These are phyloP conservation scores for Claviceps sp. DNA, from an alignment of 2,329 filamentous ascomycete genomes.

Conservation along the genomic window DNA sequence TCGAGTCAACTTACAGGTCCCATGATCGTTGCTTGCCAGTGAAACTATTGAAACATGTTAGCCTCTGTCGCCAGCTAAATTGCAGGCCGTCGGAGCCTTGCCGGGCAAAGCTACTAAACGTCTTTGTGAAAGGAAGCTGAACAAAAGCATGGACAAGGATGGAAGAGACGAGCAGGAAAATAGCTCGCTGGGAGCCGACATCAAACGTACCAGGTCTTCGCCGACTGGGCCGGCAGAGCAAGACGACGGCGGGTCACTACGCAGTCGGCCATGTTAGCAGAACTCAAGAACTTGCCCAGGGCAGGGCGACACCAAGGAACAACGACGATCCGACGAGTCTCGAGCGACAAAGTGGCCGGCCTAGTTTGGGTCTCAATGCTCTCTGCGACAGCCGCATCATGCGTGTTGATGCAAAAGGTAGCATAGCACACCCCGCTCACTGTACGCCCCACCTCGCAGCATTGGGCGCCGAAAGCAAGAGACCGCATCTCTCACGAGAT, in stretches of 20 bases:
- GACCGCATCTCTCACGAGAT: conserved; percentile 10
- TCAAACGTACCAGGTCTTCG: conserved; percentile 80
- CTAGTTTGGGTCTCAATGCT: too few species aligned
- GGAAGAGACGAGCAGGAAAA: background rate
- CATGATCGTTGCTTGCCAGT: conserved; percentile 99
- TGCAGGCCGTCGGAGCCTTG: background rate
- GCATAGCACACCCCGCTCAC: conserved; percentile 23
- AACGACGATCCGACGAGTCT: background rate
- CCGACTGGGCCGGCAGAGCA: conserved; percentile 95
- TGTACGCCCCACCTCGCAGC: conserved; percentile 23
- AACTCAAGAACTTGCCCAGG: background rate
- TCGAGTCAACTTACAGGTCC: conserved; percentile 61
- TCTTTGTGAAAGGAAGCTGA: background rate
- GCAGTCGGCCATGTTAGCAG: conserved; percentile 12
- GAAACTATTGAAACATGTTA: conserved; percentile 52
- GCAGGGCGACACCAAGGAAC: background rate
- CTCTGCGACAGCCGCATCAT: conserved; percentile 5
- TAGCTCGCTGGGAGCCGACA: too few species aligned
- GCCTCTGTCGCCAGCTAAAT: background rate
- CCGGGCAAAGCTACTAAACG: background rate
- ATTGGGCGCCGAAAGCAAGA: conserved; percentile 12
- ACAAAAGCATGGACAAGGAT: background rate
- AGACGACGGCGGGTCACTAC: conserved; percentile 91
- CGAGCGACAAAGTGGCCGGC: background rate
- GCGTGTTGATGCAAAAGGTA: conserved; percentile 2